A percentile compares a stretch with the other conserved stretches of the same genome.
Conservation (phyloP, 2,329 filamentous ascomycete species). For the Epichloe gansuensis region DNA sequence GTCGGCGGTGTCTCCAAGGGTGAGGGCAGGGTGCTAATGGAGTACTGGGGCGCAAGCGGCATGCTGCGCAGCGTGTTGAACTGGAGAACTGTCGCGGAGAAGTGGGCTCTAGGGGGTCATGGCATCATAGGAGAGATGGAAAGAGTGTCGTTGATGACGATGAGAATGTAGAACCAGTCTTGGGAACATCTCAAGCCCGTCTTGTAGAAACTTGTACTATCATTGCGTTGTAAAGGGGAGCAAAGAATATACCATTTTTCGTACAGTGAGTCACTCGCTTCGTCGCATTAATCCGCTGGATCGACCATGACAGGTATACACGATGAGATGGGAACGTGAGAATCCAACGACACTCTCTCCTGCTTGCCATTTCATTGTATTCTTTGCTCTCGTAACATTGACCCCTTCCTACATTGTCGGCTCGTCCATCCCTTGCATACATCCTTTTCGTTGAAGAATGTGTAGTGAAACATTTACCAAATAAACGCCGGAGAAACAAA, state of each 20-base stretch:
- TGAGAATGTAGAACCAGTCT: slow-evolving; percentile 26
- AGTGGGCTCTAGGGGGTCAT: slow-evolving; percentile 71
- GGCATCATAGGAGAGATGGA: slow-evolving; percentile 82
- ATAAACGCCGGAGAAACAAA: background rate
- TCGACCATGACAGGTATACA: too few species aligned
- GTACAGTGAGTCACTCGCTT: too few species aligned
- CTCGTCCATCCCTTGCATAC: background rate
- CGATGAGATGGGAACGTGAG: background rate
- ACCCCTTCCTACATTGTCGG: background rate
- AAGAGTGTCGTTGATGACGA: slow-evolving; percentile 41
- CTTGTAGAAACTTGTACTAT: background rate
- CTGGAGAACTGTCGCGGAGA: slow-evolving; percentile 59
- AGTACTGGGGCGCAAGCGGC: slow-evolving; percentile 86
- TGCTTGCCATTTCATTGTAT: background rate
- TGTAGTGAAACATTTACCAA: too few species aligned
- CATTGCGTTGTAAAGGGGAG: background rate
- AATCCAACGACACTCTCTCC: background rate
- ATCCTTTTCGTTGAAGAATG: background rate
- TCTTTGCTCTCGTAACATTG: background rate
- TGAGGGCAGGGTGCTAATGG: slow-evolving; percentile 70
- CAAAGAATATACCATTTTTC: background rate
- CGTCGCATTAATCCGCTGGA: too few species aligned
- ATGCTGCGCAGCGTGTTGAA: slow-evolving; percentile 59
- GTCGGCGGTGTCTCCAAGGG: slow-evolving; percentile 57
- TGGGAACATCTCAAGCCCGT: too few species aligned